Evolutionary conservation across 495 filamentous ascomycete genomes (phyloP).

Genomic region (Rhizodiscina lignyota): DNA sequence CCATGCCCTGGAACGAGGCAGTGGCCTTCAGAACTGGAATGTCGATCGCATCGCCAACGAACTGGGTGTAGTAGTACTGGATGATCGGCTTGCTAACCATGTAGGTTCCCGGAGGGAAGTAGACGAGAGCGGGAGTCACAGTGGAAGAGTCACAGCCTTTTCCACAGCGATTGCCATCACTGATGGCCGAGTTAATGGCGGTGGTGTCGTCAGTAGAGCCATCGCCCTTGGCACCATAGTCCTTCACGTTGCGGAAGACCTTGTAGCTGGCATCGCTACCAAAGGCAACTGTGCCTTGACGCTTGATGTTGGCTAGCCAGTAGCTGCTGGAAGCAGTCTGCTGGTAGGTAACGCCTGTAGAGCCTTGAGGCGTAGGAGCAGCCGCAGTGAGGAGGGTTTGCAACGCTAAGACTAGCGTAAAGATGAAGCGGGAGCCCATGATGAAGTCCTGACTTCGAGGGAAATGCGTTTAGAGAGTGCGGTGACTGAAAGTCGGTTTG

Average conservation of each 20-base stretch:
- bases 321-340: slow-evolving; percentile 27
- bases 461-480: no score
- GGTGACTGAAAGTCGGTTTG: no score
- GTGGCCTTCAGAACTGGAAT: slow-evolving; percentile 65
- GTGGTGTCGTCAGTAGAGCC: slow-evolving; percentile 33
- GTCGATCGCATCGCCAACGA: slow-evolving; percentile 47
- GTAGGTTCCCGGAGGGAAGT: slow-evolving; percentile 46
- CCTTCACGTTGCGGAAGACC: slow-evolving; percentile 29
- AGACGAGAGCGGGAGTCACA: slow-evolving; percentile 30
- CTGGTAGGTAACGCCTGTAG: no score
- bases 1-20: slow-evolving; percentile 62
- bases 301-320: slow-evolving; percentile 61
- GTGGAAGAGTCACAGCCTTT: slow-evolving; percentile 32
- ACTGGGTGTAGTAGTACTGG: slow-evolving; percentile 49
- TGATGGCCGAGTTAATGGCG: slow-evolving; percentile 34
- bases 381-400: no score
- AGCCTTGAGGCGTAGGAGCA: no score
- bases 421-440: no score
- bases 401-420: no score
- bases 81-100: slow-evolving; percentile 39
- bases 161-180: slow-evolving; percentile 32
- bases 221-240: slow-evolving; percentile 30
- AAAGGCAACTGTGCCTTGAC: slow-evolving; percentile 41
- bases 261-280: slow-evolving; percentile 12
- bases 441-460: no score